These are phyloP conservation scores for Amyloporia xantha DNA, from an alignment of 768 basidiomycete species.

Conservation along the genomic window DNA sequence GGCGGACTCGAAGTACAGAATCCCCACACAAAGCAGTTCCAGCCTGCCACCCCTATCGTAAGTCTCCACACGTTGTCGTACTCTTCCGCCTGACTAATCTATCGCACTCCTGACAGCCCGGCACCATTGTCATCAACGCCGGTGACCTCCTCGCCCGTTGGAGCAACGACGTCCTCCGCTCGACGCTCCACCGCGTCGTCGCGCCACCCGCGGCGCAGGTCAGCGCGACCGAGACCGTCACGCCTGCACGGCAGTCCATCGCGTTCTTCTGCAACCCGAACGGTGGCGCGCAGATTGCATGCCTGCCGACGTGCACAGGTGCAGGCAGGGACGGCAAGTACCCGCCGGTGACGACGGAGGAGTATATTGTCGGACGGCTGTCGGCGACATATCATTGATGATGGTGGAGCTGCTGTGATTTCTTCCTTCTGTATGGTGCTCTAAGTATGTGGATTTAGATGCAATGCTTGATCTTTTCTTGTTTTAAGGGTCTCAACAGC, in stretches of 20 bases:
- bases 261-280: constrained; percentile 89
- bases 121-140: constrained; percentile 76
- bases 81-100: constrained; percentile 18
- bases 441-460: no score
- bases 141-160: constrained; percentile 78
- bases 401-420: no score
- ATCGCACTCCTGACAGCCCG: constrained; percentile 44
- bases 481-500: no score
- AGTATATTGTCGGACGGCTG: constrained; percentile 71
- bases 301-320: constrained; percentile 65
- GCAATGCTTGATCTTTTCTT: no score
- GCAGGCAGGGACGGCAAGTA: constrained; percentile 57
- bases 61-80: constrained; percentile 43
- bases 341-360: constrained; percentile 61
- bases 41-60: constrained; percentile 74
- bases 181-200: constrained; percentile 80
- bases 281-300: constrained; percentile 56
- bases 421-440: no score
- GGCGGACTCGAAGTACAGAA: constrained; percentile 82
- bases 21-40: constrained; percentile 64
- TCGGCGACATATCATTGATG: constrained; percentile 17
- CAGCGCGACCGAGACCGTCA: constrained; percentile 44
- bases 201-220: constrained; percentile 52
- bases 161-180: constrained; percentile 76
- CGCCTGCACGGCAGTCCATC: constrained; percentile 68